Evolutionary conservation across 208 protist genomes (phyloP).

Genomic region (Kentomonas sorsogonicus): DNA sequence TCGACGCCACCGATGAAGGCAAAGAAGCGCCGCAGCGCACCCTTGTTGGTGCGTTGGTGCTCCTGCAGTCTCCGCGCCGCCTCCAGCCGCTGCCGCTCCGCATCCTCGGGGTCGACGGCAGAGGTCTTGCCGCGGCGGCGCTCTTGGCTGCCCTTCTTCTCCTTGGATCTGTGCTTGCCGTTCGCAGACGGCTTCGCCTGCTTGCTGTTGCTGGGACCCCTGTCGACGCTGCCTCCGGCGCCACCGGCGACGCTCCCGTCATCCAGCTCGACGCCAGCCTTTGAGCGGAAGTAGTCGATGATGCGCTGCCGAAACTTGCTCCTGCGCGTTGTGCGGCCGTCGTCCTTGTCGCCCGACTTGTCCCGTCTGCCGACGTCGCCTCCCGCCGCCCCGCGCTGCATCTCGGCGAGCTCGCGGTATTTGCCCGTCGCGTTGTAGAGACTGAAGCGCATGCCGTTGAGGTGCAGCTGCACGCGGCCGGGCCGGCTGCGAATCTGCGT

Average conservation of each 20-base stretch:
- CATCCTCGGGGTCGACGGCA: too few species aligned
- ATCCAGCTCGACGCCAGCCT: too few species aligned
- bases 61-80: conserved; percentile 40
- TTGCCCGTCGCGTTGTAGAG: conserved; percentile 84
- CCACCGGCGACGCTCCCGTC: not conserved
- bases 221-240: too few species aligned
- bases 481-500: conserved; percentile 52
- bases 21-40: conserved; percentile 59
- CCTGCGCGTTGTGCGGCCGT: too few species aligned
- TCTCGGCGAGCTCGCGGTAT: conserved; percentile 47
- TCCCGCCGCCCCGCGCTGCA: conserved; percentile 1
- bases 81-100: conserved; percentile 13
- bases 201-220: too few species aligned
- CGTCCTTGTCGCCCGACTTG: conserved; percentile 8
- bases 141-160: too few species aligned
- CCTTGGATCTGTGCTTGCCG: conserved; percentile 1
- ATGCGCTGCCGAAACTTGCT: too few species aligned
- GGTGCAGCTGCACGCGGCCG: conserved; percentile 63
- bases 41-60: conserved; percentile 32
- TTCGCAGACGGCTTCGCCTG: not conserved
- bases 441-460: conserved; percentile 76
- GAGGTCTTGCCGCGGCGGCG: too few species aligned
- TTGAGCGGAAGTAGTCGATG: too few species aligned
- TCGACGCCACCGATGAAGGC: conserved; percentile 70
- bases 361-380: conserved; percentile 2